Conservation (phyloP, 768 basidiomycete species). For the Trametes maxima region DNA sequence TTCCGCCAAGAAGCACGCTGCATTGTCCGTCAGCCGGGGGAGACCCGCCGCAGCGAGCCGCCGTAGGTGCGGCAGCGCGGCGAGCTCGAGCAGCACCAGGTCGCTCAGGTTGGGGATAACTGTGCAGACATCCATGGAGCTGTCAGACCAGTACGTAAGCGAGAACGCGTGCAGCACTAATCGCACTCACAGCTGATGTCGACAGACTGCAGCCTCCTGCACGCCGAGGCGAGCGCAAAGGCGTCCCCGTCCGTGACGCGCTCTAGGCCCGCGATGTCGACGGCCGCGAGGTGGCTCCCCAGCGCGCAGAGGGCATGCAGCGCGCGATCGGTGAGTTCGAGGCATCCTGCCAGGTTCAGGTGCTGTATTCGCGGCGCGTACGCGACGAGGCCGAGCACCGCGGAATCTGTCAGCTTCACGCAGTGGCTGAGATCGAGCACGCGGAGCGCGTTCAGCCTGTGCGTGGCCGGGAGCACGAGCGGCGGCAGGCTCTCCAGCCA, state of each 20-base stretch:
- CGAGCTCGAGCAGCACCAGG: slow-evolving; percentile 80
- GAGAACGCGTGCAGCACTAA: background rate
- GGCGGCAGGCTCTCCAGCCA: slow-evolving; percentile 67
- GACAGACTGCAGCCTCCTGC: slow-evolving; percentile 74
- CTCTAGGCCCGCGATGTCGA: slow-evolving; percentile 79
- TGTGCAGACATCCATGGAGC: slow-evolving; percentile 31
- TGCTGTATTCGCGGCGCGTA: slow-evolving; percentile 80
- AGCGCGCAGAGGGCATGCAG: slow-evolving; percentile 70
- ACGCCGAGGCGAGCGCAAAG: slow-evolving; percentile 66
- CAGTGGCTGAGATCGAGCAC: slow-evolving; percentile 79
- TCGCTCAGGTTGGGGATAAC: slow-evolving; percentile 87
- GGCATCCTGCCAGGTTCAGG: slow-evolving; percentile 78
- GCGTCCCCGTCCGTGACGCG: slow-evolving; percentile 81
- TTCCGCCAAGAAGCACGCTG: slow-evolving; percentile 76
- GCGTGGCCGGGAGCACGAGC: slow-evolving; percentile 51
- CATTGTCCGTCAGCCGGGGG: slow-evolving; percentile 82
- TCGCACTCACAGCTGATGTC: slow-evolving; percentile 80
- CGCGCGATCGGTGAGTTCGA: slow-evolving; percentile 68
- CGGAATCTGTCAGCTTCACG: slow-evolving; percentile 68
- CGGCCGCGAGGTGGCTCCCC: slow-evolving; percentile 73
- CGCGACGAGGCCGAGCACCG: slow-evolving; percentile 70
- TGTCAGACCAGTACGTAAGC: background rate
- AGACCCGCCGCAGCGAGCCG: slow-evolving; percentile 82
- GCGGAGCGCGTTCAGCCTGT: slow-evolving; percentile 73
- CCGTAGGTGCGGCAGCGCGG: slow-evolving; percentile 65